phyloP scores from a whole-genome alignment of 768 basidiomycete species.

The Leccinellum albellum region DNA sequence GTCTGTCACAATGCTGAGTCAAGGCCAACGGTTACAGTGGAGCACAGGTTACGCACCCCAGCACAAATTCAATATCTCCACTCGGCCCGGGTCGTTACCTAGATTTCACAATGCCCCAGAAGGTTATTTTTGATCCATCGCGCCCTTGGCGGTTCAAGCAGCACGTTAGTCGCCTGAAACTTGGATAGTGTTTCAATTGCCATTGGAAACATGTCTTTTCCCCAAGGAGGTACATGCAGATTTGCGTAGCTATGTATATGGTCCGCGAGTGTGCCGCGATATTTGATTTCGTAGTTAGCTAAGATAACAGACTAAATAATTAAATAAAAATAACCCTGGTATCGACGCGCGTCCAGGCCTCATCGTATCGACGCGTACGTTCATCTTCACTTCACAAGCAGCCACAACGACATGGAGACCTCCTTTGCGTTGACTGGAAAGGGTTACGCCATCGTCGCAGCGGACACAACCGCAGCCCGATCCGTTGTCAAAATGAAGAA shows the following conservation, averaged over 20 bases:
- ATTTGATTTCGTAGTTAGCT: neutral
- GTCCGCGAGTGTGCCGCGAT: neutral
- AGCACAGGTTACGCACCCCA: neutral
- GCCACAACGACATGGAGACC: slow-evolving; percentile 65
- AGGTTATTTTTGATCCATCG: neutral
- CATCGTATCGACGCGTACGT: slow-evolving; percentile 20
- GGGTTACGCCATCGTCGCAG: slow-evolving; percentile 88
- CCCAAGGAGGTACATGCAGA: neutral
- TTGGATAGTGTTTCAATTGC: neutral
- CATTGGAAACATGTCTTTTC: neutral
- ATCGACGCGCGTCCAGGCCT: slow-evolving; percentile 28
- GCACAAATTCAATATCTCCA: no score
- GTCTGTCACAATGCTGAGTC: neutral
- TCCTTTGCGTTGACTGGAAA: slow-evolving; percentile 91
- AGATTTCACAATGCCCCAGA: neutral
- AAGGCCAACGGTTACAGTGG: neutral
- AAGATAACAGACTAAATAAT: slow-evolving; percentile 1
- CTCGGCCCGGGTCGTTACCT: neutral
- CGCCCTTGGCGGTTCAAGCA: neutral
- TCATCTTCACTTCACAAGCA: slow-evolving; percentile 1
- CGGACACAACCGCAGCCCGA: slow-evolving; percentile 83
- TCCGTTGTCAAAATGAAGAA: slow-evolving; percentile 98
- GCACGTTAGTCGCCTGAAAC: neutral
- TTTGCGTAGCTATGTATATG: neutral
- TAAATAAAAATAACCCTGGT: slow-evolving; percentile 6